These are phyloP conservation scores for Rhizoclosmatium globosum DNA, from an alignment of 192 early-diverging fungal genomes.

Conservation along the genomic window DNA sequence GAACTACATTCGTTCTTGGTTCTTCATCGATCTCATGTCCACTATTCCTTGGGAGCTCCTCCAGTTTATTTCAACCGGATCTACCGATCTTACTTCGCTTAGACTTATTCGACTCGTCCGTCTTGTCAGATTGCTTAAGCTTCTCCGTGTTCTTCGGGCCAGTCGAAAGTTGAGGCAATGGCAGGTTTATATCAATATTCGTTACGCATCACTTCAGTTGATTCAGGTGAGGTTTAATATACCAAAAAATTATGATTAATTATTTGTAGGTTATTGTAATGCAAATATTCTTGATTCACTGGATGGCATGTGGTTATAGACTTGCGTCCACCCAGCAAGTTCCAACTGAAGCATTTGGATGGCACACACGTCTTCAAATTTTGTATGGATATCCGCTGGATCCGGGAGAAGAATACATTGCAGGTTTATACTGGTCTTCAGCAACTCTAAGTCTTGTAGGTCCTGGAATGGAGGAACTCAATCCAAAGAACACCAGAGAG, in stretches of 20 bases:
- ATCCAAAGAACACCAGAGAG: constrained; percentile 47
- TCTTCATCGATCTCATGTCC: constrained; percentile 54
- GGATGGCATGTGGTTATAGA: constrained; percentile 59
- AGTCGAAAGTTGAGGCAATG: constrained; percentile 59
- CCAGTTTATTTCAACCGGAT: constrained; percentile 14
- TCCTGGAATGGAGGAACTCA: constrained; percentile 21
- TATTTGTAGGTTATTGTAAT: constrained; percentile 43
- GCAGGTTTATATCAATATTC: constrained; percentile 50
- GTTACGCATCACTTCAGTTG: constrained; percentile 53
- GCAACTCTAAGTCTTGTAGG: constrained; percentile 51
- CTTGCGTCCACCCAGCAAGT: constrained; percentile 46
- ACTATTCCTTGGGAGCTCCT: constrained; percentile 57
- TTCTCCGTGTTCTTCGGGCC: constrained; percentile 58
- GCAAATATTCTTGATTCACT: constrained; percentile 56
- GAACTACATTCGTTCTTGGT: constrained; percentile 53
- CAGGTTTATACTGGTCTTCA: constrained; percentile 53
- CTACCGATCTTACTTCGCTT: constrained; percentile 37
- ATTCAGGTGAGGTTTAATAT: constrained; percentile 48
- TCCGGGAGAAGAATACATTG: constrained; percentile 46
- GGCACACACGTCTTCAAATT: constrained; percentile 42
- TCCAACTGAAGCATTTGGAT: constrained; percentile 49
- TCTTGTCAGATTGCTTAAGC: constrained; percentile 54
- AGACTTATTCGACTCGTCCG: constrained; percentile 53
- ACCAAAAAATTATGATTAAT: background rate
- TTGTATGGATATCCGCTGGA: constrained; percentile 5